Evolutionary conservation across 305 asterid genomes (phyloP).

Genomic region (Fraxinus platypoda): DNA sequence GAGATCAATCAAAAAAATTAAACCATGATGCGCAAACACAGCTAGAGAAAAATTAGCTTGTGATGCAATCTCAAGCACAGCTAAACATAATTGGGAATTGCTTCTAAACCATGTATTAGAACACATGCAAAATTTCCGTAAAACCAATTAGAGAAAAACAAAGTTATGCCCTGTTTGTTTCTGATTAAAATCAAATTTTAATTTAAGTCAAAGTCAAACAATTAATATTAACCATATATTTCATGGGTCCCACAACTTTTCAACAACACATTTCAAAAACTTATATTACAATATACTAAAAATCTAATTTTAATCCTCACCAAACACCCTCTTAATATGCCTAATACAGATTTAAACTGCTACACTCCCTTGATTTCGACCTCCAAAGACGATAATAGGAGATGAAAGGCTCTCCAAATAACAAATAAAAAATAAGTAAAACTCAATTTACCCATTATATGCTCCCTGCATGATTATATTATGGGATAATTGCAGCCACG

Average conservation of each 20-base stretch:
- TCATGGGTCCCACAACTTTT: no score
- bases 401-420: conserved; percentile 69
- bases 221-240: no score
- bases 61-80: neutral
- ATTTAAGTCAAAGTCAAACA: no score
- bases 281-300: no score
- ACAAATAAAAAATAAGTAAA: neutral
- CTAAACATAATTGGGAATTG: neutral
- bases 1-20: neutral
- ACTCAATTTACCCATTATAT: neutral
- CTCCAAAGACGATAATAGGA: conserved; percentile 42
- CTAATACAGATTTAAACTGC: neutral
- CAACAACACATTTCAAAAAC: no score
- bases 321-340: no score
- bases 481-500: no score
- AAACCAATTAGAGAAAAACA: neutral
- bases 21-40: neutral
- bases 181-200: no score
- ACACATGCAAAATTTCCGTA: neutral
- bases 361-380: conserved; percentile 40
- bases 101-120: conserved; percentile 5
- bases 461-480: conserved; percentile 2
- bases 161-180: no score
- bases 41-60: neutral
- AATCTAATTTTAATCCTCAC: no score